phyloP scores from a whole-genome alignment of 2,329 filamentous ascomycete genomes.

The Ramularia collo-cygni region DNA sequence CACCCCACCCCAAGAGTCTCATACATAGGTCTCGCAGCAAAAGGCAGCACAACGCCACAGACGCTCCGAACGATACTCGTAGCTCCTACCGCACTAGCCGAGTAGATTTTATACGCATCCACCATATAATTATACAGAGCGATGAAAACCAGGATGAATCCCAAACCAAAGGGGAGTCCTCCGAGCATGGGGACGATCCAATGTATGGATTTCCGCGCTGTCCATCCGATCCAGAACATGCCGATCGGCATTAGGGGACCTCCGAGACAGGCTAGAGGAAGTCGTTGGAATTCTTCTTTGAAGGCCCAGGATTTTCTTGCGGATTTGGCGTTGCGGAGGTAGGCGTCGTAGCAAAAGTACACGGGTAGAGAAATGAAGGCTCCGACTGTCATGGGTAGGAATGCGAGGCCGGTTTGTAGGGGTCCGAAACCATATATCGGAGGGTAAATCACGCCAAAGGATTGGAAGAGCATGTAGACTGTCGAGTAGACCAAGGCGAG shows the following conservation, averaged over 20 bases:
- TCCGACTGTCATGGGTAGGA: slow-evolving; percentile 10
- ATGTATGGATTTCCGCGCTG: slow-evolving; percentile 43
- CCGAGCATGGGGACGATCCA: slow-evolving; percentile 44
- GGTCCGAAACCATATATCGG: slow-evolving; percentile 12
- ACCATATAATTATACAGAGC: slow-evolving; percentile 40
- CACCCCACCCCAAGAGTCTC: slow-evolving; percentile 61
- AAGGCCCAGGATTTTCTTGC: slow-evolving; percentile 43
- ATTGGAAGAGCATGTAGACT: slow-evolving; percentile 43
- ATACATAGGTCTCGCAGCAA: slow-evolving; percentile 53
- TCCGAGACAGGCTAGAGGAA: slow-evolving; percentile 62
- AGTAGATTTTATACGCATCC: slow-evolving; percentile 42
- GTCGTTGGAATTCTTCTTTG: slow-evolving; percentile 57
- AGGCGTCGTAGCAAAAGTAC: slow-evolving; percentile 11
- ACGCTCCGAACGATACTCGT: slow-evolving; percentile 11
- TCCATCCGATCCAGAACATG: slow-evolving; percentile 52
- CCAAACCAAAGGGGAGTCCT: slow-evolving; percentile 45
- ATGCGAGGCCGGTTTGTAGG: slow-evolving; percentile 12
- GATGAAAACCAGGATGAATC: slow-evolving; percentile 45
- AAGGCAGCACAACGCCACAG: slow-evolving; percentile 44
- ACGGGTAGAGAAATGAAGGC: slow-evolving; percentile 5
- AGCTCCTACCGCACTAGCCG: slow-evolving; percentile 32
- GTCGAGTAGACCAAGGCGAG: slow-evolving; percentile 54
- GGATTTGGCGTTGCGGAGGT: slow-evolving; percentile 8
- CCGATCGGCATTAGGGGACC: slow-evolving; percentile 49
- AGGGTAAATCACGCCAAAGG: slow-evolving; percentile 11